Base-by-base conservation (phyloP, 179 eudicot genomes). In the Patellifolia procumbens region DNA sequence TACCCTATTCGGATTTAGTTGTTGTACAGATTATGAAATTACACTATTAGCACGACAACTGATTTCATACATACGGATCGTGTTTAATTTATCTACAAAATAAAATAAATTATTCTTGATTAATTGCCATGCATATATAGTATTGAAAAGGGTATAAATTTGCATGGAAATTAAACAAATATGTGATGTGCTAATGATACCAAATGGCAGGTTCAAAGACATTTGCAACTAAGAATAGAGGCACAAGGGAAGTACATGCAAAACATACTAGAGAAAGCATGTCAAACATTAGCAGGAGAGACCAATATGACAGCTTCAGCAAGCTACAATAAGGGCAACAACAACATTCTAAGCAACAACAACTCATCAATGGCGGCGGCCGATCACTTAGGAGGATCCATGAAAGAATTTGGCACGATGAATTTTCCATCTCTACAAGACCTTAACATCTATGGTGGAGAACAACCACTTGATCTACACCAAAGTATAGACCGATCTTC, bases 241-340 rank as follows among this genome's bases (percentile, higher is more conserved):
- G 98, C 97, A 58, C 98, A 94, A 85, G 98, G 96, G 39, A 94
- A 94, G 82, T 94, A 94, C 90, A 94, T 94, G 98, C 97, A 94
- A 61, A 89, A 85, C 74, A 90, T 94, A 66, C 87, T 94, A 19
- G 98, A 94, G 77, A 90, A 87, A 84, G 98, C 97, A 13, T 94
- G 93, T 34, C 97, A 94, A 86, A 89, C 97, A 22, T 89, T 94
- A 15, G 89, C 92, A 20, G 92, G 96, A 29, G 94, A 92, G 56
- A 86, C 85, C 77, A 86, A 81, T 68, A 77, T 83, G 71, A 35
- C 76, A 42, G 51, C 84, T 9, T 53, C 85, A 49, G 82, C 80
- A 12, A 82, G 81, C 72, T 69, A 76, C 24, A 65, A 20, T 4
- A 83, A 79, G 67, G 67, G 68, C 46, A 72, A 65, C 66, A 73